Conservation (phyloP, 179 eudicot genomes). For the Beta lomatogona region DNA sequence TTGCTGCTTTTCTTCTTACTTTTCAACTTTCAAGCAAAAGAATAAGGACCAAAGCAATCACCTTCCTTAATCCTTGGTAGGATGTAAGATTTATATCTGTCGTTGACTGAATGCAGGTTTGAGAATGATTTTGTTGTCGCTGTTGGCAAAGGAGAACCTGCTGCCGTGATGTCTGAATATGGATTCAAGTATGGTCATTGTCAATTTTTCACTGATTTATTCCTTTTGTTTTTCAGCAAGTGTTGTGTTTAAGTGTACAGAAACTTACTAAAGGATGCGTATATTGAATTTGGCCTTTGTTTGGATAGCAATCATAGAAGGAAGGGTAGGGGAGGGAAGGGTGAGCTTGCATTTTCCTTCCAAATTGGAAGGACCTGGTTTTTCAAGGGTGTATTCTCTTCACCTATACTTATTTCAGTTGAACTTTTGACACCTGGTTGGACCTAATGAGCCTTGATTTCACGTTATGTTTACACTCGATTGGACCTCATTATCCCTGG, state of each 20-base stretch:
- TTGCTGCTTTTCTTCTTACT: not conserved
- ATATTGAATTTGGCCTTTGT: too few species aligned
- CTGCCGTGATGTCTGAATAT: slow-evolving; percentile 80
- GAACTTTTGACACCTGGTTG: too few species aligned
- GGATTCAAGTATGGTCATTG: slow-evolving; percentile 74
- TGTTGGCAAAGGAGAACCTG: slow-evolving; percentile 98
- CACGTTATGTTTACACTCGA: too few species aligned
- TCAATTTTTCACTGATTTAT: not conserved
- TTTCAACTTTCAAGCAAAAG: slow-evolving; percentile 2
- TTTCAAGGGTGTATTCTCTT: too few species aligned
- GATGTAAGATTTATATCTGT: slow-evolving; percentile 7
- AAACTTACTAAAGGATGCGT: not conserved
- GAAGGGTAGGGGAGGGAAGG: too few species aligned
- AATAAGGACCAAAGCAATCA: not conserved
- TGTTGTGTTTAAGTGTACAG: too few species aligned
- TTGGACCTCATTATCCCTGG: too few species aligned
- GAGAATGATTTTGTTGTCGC: slow-evolving; percentile 75
- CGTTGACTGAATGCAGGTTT: slow-evolving; percentile 44
- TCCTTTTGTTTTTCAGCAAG: not conserved
- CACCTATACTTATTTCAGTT: too few species aligned
- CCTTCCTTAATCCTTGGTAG: not conserved
- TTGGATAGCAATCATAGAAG: too few species aligned
- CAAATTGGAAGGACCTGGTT: too few species aligned
- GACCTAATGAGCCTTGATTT: too few species aligned
- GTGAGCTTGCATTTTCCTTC: too few species aligned